Evolutionary conservation across 2,329 filamentous ascomycete genomes (phyloP).

Genomic region (Beauveria rudraprayagi): DNA sequence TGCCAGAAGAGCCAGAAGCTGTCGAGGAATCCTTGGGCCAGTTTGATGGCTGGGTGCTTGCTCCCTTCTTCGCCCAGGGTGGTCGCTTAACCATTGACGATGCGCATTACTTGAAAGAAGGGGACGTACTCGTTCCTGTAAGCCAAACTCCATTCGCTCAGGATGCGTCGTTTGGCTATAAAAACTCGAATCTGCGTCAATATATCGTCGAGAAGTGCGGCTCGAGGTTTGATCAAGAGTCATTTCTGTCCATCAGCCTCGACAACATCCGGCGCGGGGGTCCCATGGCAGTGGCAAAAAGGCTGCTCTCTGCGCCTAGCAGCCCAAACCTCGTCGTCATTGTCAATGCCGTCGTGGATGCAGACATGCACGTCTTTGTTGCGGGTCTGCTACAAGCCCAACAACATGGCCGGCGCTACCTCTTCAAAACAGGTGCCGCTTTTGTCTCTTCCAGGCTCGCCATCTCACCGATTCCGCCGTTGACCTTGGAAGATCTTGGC

Average conservation of each 20-base stretch:
- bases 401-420: conserved; percentile 24
- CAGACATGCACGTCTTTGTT: conserved; percentile 48
- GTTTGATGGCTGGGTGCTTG: conserved; percentile 43
- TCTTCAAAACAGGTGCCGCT: conserved; percentile 31
- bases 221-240: conserved; percentile 16
- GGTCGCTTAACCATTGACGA: conserved; percentile 46
- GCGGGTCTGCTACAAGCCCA: conserved; percentile 35
- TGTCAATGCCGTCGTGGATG: conserved; percentile 44
- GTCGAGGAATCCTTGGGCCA: conserved; percentile 39
- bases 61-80: conserved; percentile 50
- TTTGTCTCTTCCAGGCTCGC: conserved; percentile 40
- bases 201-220: conserved; percentile 46
- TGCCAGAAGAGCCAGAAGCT: conserved; percentile 45
- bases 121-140: conserved; percentile 31
- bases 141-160: conserved; percentile 46
- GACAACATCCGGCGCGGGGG: conserved; percentile 25
- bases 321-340: conserved; percentile 35
- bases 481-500: conserved; percentile 35
- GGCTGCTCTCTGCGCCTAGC: conserved; percentile 24
- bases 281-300: conserved; percentile 17
- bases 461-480: conserved; percentile 39
- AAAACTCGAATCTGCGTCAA: conserved; percentile 36
- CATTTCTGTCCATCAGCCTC: conserved; percentile 21
- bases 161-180: conserved; percentile 50
- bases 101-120: conserved; percentile 50